A percentile compares a stretch with the other conserved stretches of the same genome.
Evolutionary conservation across 768 basidiomycete genomes (phyloP).

Genomic region (Psilocybe cubensis): DNA sequence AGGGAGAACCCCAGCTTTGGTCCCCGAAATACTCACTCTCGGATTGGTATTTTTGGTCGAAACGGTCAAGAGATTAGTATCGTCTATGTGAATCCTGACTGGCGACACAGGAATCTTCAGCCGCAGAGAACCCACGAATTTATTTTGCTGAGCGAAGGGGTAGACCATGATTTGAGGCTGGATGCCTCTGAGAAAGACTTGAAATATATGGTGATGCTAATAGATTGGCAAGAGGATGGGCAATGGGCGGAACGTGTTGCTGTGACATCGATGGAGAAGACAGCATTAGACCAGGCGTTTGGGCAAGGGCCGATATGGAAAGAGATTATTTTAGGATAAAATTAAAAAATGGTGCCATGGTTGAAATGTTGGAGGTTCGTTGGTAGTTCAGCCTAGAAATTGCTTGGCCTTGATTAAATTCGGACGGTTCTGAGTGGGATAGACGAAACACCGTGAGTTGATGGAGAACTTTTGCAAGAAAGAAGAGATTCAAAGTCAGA

Average conservation of each 20-base stretch:
- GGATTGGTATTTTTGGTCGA: slow-evolving; percentile 9
- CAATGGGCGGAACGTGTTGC: slow-evolving; percentile 18
- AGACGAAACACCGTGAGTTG: too few relatives aligned
- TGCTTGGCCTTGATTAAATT: too few relatives aligned
- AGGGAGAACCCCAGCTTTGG: not conserved
- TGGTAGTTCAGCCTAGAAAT: too few relatives aligned
- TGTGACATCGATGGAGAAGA: slow-evolving; percentile 8
- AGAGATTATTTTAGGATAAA: slow-evolving; percentile 13
- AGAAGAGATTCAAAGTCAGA: too few relatives aligned
- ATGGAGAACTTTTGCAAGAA: too few relatives aligned
- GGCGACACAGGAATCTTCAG: not conserved
- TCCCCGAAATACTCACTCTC: not conserved
- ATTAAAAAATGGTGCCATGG: not conserved
- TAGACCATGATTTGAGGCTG: not conserved
- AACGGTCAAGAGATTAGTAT: slow-evolving; percentile 2
- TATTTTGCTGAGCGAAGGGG: slow-evolving; percentile 11
- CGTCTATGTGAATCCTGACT: slow-evolving; percentile 11
- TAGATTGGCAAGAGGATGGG: slow-evolving; percentile 7
- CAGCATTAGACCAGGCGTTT: slow-evolving; percentile 1
- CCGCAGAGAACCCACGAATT: slow-evolving; percentile 5
- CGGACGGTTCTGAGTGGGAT: too few relatives aligned
- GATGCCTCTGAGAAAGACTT: not conserved
- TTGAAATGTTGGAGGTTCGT: too few relatives aligned
- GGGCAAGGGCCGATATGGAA: slow-evolving; percentile 15
- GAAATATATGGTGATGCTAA: slow-evolving; percentile 12